Evolutionary conservation across 805 yeast genomes (phyloP), one percentile per base, ranked within the genome.

Genomic region (Metschnikowia proteae): DNA sequence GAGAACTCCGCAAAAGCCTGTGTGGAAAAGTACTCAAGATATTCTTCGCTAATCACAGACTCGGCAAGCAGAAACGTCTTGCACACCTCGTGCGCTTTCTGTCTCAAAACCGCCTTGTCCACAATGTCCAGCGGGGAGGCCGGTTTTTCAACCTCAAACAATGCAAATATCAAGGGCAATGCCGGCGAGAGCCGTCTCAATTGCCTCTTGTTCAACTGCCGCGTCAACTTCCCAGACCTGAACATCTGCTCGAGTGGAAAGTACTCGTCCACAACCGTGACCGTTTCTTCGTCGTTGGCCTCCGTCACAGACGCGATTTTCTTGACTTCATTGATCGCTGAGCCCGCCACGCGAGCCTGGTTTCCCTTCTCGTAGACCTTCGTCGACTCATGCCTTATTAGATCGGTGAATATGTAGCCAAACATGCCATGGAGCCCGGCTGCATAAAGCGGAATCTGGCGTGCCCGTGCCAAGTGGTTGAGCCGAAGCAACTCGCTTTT

Each of bases 351-450:
- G 29, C 74, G 60, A 7, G 59, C 53, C 48, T 67, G 71, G 54
- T 70, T 72, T 37, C 81, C 78, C 48, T 71, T 75, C 40, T 78
- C 79, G 48, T 74, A 77, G 35, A 79, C 82, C 41, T 78, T 75
- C 3, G 66, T 68, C 2, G 88, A 75, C 30, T 74, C 71, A 65
- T 88, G 89, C 41, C 72, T 63, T 8, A 88, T 78, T 51, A 92
- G 73, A 65, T 94, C 99, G 3, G 82, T 81, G 61, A 91, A 84
- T 1, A 88, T 76, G 59, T 80, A 87, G 1, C 96, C 96, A 63
- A 79, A 89, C 61, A 91, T 69, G 0, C 99, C 99, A 63, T 85
- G 85, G 2, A 82, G 61, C 0, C 83, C 84, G 1, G 87, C 69
- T 11, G 79, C 74, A 62, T 86, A 89, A 29, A 94, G 72, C 3